Evolutionary conservation across 2,329 filamentous ascomycete species (phyloP).

Genomic region (Pseudocercospora vitis): DNA sequence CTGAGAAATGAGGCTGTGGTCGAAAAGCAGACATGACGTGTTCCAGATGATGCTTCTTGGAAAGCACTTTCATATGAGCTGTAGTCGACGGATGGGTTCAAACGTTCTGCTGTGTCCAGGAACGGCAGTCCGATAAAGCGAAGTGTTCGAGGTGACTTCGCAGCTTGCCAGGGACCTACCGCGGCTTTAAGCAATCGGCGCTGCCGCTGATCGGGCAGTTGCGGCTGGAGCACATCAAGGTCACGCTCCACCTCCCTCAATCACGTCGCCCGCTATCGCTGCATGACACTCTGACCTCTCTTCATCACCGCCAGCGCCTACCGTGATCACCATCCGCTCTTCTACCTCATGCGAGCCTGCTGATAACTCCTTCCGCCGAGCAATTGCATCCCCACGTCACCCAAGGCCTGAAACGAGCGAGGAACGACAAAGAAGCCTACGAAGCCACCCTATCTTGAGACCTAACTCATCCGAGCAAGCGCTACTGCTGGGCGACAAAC

Average conservation of each 20-base stretch:
- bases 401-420: constrained; percentile 5
- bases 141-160: background rate
- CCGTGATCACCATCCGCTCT: background rate
- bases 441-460: constrained; percentile 1
- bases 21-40: too few relatives aligned
- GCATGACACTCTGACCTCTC: background rate
- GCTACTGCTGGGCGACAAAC: background rate
- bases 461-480: background rate
- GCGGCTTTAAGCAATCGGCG: background rate
- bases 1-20: too few relatives aligned
- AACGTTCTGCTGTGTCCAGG: background rate
- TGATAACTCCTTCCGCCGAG: background rate
- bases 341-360: background rate
- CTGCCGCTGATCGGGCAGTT: background rate
- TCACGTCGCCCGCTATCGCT: background rate
- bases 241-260: background rate
- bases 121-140: background rate
- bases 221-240: background rate
- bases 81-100: too few relatives aligned
- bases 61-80: too few relatives aligned
- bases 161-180: background rate
- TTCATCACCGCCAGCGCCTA: background rate
- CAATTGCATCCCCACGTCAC: background rate
- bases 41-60: too few relatives aligned
- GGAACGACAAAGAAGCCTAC: constrained; percentile 3